Evolutionary conservation across 2,329 filamentous ascomycete species (phyloP).

Genomic region (Exophiala xenobiotica): DNA sequence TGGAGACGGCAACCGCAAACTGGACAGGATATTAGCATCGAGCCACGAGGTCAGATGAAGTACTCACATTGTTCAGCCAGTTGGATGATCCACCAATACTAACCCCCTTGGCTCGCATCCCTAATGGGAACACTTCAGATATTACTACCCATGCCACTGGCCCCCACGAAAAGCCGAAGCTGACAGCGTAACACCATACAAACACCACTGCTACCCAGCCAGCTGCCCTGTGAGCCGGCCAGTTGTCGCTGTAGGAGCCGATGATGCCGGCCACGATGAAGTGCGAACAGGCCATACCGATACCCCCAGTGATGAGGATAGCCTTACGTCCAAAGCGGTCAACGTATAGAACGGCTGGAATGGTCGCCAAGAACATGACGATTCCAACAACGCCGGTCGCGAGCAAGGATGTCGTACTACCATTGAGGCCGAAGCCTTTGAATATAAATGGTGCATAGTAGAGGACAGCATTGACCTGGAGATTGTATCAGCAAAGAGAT

Average conservation of each 20-base stretch:
- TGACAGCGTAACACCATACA: slow-evolving; percentile 68
- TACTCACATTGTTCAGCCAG: background rate
- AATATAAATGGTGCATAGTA: slow-evolving; percentile 33
- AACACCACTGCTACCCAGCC: slow-evolving; percentile 66
- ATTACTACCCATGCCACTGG: slow-evolving; percentile 42
- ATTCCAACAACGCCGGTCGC: slow-evolving; percentile 42
- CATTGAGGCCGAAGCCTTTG: slow-evolving; percentile 34
- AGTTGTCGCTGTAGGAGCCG: slow-evolving; percentile 60
- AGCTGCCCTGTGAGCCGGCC: slow-evolving; percentile 56
- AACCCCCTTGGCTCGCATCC: slow-evolving; percentile 30
- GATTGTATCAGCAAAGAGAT: background rate
- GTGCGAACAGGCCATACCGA: slow-evolving; percentile 71
- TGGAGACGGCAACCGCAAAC: background rate
- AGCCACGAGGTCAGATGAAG: too few species aligned
- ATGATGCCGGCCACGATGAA: slow-evolving; percentile 69
- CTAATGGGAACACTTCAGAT: slow-evolving; percentile 42
- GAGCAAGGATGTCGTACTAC: slow-evolving; percentile 38
- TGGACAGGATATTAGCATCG: background rate
- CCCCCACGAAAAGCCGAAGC: slow-evolving; percentile 56
- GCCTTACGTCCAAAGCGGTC: slow-evolving; percentile 41
- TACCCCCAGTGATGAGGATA: slow-evolving; percentile 50
- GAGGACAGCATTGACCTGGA: slow-evolving; percentile 5
- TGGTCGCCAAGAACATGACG: slow-evolving; percentile 38
- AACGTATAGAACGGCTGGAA: slow-evolving; percentile 41
- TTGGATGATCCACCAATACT: background rate